phyloP scores from a whole-genome alignment of 345 rosid species.

The Conringia planisiliqua region DNA sequence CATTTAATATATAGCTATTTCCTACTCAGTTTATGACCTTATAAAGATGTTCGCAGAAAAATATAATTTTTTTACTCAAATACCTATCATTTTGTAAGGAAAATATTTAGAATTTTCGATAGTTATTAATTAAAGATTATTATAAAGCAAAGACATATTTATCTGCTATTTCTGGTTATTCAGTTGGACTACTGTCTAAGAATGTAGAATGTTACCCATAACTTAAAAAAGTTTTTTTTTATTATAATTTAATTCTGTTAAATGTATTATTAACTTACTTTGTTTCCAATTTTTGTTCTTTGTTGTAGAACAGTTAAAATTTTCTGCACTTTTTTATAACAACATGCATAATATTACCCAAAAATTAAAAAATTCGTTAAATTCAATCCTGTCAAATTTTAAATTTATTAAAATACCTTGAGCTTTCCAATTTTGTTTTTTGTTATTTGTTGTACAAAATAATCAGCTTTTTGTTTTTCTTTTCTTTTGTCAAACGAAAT shows the following conservation, averaged over 20 bases:
- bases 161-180: not conserved
- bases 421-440: not conserved
- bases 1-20: conserved; percentile 7
- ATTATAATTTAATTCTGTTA: too few species aligned
- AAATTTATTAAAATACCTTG: not conserved
- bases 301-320: too few species aligned
- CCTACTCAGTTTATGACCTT: not conserved
- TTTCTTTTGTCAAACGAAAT: not conserved
- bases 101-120: not conserved
- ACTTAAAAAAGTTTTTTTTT: not conserved
- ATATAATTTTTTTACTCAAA: not conserved
- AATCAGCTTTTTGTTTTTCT: not conserved
- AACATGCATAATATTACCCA: not conserved
- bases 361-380: not conserved
- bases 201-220: not conserved
- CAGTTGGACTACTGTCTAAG: not conserved
- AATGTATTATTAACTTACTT: too few species aligned
- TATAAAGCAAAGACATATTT: not conserved
- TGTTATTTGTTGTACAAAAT: not conserved
- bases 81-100: not conserved
- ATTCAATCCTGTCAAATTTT: not conserved
- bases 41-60: not conserved
- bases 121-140: not conserved
- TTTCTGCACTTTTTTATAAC: too few species aligned
- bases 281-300: too few species aligned